Conservation (phyloP, 169 alveolate species). For the Eimeria maxima region DNA sequence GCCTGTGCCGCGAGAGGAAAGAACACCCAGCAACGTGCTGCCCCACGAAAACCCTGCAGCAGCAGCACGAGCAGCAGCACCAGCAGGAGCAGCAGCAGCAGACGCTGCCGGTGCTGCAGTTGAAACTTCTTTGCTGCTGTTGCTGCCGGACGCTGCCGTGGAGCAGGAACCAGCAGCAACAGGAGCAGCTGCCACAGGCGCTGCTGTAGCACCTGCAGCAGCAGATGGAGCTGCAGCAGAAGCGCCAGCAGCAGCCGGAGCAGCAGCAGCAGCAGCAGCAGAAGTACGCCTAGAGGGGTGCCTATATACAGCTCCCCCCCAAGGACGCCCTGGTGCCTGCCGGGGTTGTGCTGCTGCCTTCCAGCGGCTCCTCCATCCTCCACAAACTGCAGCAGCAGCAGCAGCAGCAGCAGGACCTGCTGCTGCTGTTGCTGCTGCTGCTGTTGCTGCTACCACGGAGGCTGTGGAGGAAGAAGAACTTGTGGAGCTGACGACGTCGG, state of each 20-base stretch:
- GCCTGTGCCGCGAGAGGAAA: background rate
- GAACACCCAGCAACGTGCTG: background rate
- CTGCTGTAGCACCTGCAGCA: conserved; percentile 61
- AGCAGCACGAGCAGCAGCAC: too few species aligned
- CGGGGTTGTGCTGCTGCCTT: conserved; percentile 59
- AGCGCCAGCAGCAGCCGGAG: conserved; percentile 39
- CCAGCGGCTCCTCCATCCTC: background rate
- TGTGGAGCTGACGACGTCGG: background rate
- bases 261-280: conserved; percentile 63
- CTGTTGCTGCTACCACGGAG: conserved; percentile 10
- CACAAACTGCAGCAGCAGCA: too few species aligned
- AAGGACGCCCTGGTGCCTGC: background rate
- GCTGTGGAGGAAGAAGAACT: background rate
- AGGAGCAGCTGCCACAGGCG: background rate
- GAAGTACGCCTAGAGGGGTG: background rate
- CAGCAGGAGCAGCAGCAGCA: too few species aligned
- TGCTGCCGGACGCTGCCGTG: background rate
- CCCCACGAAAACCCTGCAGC: background rate
- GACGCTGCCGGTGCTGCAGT: background rate
- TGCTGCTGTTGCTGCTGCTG: background rate
- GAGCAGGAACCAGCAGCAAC: background rate
- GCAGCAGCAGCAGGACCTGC: too few species aligned
- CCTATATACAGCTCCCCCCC: background rate
- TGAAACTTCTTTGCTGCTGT: background rate
- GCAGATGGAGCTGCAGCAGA: conserved; percentile 30